Conservation (phyloP, 192 early-diverging fungal genomes). For the Endogone sp. region DNA sequence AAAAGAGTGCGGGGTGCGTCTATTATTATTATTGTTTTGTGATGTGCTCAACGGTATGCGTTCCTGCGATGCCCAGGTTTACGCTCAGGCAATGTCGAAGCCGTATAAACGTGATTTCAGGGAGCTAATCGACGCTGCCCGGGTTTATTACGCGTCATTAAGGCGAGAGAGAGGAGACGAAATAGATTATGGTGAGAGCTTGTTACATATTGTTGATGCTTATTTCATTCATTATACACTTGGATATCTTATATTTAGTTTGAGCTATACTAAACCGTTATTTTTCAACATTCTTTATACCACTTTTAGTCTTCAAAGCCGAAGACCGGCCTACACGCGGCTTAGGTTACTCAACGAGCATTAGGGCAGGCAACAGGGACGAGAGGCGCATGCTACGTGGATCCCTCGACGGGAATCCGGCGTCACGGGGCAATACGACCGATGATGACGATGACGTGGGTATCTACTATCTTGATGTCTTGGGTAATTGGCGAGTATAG, state of each 20-base stretch:
- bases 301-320: constrained; percentile 17
- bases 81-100: constrained; percentile 50
- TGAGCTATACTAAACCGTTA: too few relatives aligned
- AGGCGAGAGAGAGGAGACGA: constrained; percentile 24
- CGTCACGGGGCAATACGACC: constrained; percentile 24
- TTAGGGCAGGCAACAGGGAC: constrained; percentile 20
- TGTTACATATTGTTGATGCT: too few relatives aligned
- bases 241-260: too few relatives aligned
- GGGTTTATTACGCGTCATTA: constrained; percentile 20
- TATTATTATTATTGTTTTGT: not conserved
- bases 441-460: constrained; percentile 43
- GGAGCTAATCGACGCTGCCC: constrained; percentile 50
- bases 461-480: too few relatives aligned
- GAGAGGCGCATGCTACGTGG: constrained; percentile 23
- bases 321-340: constrained; percentile 23
- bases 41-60: too few relatives aligned
- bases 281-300: not conserved
- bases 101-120: constrained; percentile 45
- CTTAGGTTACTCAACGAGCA: constrained; percentile 19
- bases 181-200: constrained; percentile 29
- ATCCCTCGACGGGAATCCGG: constrained; percentile 10
- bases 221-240: too few relatives aligned
- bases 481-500: constrained; percentile 2
- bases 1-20: not conserved
- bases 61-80: constrained; percentile 20